Base-by-base conservation (phyloP, 164 flowering plant genomes). In the Nelumbo lutea region DNA sequence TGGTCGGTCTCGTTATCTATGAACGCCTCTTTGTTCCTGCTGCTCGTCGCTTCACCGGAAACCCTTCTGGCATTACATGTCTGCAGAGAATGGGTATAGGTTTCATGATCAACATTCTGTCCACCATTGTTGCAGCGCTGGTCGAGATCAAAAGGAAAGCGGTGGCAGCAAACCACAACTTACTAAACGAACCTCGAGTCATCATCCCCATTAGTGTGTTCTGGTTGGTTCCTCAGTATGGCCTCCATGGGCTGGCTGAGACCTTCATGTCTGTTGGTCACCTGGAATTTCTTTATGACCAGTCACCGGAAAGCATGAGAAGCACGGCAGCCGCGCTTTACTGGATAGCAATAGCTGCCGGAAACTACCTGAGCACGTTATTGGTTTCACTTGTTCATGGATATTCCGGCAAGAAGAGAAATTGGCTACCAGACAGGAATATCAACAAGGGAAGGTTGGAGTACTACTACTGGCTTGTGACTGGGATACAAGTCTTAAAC, bases 371-470 rank as follows among this genome's bases (percentile, higher is more conserved):
- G 5, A 86, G 89, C 2, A 83, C 93, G 2, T 11, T 84, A 6
- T 5, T 88, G 62, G 87, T 86, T 13, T 42, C 80, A 0, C 48
- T 83, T 6, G 83, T 89, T n/a, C 91, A 89, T 52, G 70, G 78
- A 47, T 84, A 82, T 50, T 68, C 83, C 0, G 88, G 87, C 1
- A 70, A 76, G 50, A 62, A 75, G 15, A 43, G 70, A 42, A 86
- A 88, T 55, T 89, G 91, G 91, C 59, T 89, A 38, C 88, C 91
- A 13, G 81, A 89, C 59, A 61, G 84, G 76, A 84, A 87, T 68
- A 74, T 89, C 40, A 89, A 87, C 70, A 64, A 73, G 65, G 94
- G 94, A 42, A 85, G 78, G 52, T 72, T 89, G 75, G 94, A 87
- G 39, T 65, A 72, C 70, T 87, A 84, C 57, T 86, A 85, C 51